These are phyloP conservation scores for Endoconidiophora laricicola DNA, from an alignment of 2,329 filamentous ascomycete genomes.

Conservation along the genomic window DNA sequence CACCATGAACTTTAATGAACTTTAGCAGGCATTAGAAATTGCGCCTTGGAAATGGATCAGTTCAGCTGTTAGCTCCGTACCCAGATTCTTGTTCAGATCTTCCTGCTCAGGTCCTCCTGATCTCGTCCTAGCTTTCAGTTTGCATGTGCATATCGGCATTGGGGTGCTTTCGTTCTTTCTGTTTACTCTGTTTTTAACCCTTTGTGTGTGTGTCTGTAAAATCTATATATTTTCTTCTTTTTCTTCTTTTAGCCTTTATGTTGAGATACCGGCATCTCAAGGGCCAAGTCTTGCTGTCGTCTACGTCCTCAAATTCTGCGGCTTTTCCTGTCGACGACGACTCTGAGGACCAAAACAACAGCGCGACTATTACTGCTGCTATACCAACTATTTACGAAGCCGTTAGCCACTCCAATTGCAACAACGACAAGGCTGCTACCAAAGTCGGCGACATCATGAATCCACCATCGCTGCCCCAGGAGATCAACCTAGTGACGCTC, in stretches of 20 bases:
- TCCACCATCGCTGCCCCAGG: conserved; percentile 16
- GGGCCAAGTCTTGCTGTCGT: neutral
- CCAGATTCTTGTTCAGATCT: no score
- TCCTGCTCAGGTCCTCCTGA: no score
- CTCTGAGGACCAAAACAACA: no score
- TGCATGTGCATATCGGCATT: neutral
- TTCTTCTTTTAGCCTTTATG: neutral
- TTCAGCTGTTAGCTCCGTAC: neutral
- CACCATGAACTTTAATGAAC: no score
- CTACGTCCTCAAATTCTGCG: neutral
- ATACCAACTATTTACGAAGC: no score
- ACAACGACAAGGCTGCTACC: neutral
- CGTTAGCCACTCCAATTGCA: no score
- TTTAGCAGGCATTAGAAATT: neutral
- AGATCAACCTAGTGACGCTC: conserved; percentile 68
- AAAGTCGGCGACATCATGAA: conserved; percentile 21
- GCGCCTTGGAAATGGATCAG: no score
- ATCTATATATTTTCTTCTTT: neutral
- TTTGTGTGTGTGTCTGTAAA: neutral
- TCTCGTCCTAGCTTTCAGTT: neutral
- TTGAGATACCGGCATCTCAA: neutral
- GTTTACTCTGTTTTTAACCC: neutral
- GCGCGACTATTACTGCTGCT: no score
- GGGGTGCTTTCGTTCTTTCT: neutral
- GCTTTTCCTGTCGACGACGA: no score